These are phyloP conservation scores for Blastobotrys muscicola DNA, from an alignment of 805 yeast genomes.

Conservation along the genomic window DNA sequence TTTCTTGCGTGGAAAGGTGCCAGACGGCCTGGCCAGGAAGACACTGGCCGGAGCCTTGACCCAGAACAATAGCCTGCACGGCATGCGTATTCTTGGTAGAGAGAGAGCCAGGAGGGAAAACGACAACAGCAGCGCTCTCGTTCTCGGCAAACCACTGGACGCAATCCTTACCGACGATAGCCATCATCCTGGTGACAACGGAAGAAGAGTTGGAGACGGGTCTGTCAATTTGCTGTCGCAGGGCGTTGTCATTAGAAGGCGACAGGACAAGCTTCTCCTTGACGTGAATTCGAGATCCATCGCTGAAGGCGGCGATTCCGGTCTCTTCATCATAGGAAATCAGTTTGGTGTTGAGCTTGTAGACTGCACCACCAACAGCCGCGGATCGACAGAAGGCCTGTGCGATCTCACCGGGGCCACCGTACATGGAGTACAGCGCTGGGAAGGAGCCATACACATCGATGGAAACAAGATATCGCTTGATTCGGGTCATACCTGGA, in stretches of 20 bases:
- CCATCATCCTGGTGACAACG: constrained; percentile 61
- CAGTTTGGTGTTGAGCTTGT: constrained; percentile 66
- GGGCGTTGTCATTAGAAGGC: constrained; percentile 31
- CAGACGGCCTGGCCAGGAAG: constrained; percentile 83
- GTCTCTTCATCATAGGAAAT: constrained; percentile 53
- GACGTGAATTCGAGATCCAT: constrained; percentile 65
- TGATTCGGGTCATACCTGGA: constrained; percentile 70
- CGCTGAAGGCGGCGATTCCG: constrained; percentile 50
- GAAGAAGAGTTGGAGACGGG: not conserved
- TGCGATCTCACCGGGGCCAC: constrained; percentile 91
- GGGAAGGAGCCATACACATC: constrained; percentile 95
- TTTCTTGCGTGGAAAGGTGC: constrained; percentile 67
- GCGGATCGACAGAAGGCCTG: constrained; percentile 98
- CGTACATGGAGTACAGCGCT: constrained; percentile 81
- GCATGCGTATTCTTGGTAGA: constrained; percentile 55
- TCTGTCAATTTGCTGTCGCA: constrained; percentile 11
- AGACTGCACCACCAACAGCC: constrained; percentile 95
- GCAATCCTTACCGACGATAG: constrained; percentile 80
- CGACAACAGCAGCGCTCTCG: constrained; percentile 79
- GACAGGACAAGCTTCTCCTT: constrained; percentile 72
- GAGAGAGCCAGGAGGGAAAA: constrained; percentile 81
- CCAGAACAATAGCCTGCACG: constrained; percentile 81
- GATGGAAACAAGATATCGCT: constrained; percentile 72
- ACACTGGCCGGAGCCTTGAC: constrained; percentile 79
- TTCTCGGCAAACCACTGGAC: constrained; percentile 83